Percentiles rank a stretch among this genome's conserved stretches.
Evolutionary conservation across 2,329 filamentous ascomycete genomes (phyloP).

Genomic region (Drechslera avenae): DNA sequence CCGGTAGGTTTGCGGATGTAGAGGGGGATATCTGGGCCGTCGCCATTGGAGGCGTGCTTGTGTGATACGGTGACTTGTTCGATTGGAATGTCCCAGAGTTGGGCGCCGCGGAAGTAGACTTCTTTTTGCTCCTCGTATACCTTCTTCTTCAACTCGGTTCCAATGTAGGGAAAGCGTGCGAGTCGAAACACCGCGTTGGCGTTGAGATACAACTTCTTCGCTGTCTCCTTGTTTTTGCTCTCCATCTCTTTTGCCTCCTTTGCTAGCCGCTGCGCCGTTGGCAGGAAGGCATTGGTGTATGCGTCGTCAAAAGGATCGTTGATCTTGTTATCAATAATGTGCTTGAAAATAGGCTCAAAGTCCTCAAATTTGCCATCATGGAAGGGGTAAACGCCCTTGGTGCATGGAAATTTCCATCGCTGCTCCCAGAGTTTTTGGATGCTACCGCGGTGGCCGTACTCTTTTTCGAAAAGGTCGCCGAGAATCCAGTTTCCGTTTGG

Average conservation of each 20-base stretch:
- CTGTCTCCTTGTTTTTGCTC: constrained; percentile 52
- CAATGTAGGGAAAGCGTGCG: constrained; percentile 67
- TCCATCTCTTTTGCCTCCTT: constrained; percentile 48
- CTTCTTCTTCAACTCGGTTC: constrained; percentile 57
- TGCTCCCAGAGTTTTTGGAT: constrained; percentile 43
- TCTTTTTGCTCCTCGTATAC: constrained; percentile 71
- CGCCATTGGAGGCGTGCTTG: constrained; percentile 54
- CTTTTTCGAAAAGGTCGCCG: constrained; percentile 44
- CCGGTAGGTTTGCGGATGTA: constrained; percentile 64
- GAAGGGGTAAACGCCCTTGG: constrained; percentile 68
- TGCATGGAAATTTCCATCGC: constrained; percentile 44
- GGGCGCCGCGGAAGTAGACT: constrained; percentile 62
- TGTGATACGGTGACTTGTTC: constrained; percentile 66
- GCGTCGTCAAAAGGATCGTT: constrained; percentile 67
- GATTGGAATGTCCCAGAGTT: constrained; percentile 57
- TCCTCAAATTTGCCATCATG: constrained; percentile 72
- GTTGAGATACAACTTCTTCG: constrained; percentile 68
- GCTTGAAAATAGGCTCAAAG: constrained; percentile 64
- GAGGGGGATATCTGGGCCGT: constrained; percentile 63
- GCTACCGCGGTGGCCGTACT: constrained; percentile 44
- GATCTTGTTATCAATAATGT: constrained; percentile 56
- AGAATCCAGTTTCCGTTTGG: constrained; percentile 42
- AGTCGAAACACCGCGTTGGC: constrained; percentile 75
- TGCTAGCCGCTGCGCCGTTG: constrained; percentile 63
- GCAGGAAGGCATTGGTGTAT: constrained; percentile 68